Evolutionary conservation across 306 rosid species (phyloP).

Genomic region (Medicago ruthenica): DNA sequence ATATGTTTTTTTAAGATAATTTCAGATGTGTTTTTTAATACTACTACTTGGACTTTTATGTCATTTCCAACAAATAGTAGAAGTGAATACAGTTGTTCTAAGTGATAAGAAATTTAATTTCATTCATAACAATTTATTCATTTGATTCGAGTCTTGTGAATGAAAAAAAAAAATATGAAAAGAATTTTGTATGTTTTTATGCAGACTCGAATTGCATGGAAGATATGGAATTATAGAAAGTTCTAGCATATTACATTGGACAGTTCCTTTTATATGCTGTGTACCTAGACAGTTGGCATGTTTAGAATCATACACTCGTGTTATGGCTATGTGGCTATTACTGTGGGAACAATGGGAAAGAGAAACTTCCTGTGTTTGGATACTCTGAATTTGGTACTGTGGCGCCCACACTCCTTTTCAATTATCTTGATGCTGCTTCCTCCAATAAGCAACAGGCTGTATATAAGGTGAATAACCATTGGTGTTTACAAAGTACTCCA

Average conservation of each 20-base stretch:
- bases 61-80: conserved; percentile 38
- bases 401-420: conserved; percentile 34
- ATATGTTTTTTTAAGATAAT: too few relatives aligned
- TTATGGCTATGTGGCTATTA: conserved; percentile 32
- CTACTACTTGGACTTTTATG: conserved; percentile 43
- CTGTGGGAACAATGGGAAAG: conserved; percentile 14
- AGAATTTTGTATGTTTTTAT: background rate
- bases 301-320: conserved; percentile 41
- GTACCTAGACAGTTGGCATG: conserved; percentile 42
- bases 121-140: too few relatives aligned
- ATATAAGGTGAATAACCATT: background rate
- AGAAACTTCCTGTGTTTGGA: conserved; percentile 21
- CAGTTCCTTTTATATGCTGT: background rate
- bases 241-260: conserved; percentile 43
- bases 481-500: background rate
- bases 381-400: conserved; percentile 44
- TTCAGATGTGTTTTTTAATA: conserved; percentile 6
- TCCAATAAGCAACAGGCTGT: background rate
- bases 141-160: too few relatives aligned
- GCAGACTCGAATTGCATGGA: background rate
- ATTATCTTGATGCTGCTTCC: conserved; percentile 35
- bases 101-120: background rate
- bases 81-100: background rate
- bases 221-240: background rate
- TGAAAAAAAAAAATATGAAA: too few relatives aligned